Conservation (phyloP, 805 yeast genomes). For the Scheffersomyces coipomensis region DNA sequence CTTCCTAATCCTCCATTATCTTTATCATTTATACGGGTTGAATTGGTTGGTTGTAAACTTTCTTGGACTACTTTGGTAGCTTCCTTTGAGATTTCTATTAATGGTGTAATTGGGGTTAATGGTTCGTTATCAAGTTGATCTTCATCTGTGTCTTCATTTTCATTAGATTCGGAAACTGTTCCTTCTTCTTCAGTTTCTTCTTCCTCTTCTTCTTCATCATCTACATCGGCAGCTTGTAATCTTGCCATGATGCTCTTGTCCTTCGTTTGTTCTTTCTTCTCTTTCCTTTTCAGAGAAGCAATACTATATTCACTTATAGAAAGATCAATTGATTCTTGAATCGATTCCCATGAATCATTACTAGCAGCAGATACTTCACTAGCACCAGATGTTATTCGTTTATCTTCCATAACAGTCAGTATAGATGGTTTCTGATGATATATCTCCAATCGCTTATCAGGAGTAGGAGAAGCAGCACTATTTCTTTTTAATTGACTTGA, state of each 20-base stretch:
- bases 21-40: slow-evolving; percentile 8
- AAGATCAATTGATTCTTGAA: slow-evolving; percentile 25
- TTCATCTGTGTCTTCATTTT: not conserved
- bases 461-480: not conserved
- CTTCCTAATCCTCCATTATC: slow-evolving; percentile 37
- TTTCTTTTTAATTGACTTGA: not conserved
- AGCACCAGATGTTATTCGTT: not conserved
- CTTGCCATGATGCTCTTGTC: not conserved
- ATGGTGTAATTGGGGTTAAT: not conserved
- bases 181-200: slow-evolving; percentile 6
- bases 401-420: not conserved
- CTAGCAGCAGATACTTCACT: slow-evolving; percentile 3
- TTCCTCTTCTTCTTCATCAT: slow-evolving; percentile 1
- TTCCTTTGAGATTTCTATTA: not conserved
- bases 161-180: slow-evolving; percentile 6
- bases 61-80: not conserved
- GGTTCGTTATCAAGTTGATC: not conserved
- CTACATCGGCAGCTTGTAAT: not conserved
- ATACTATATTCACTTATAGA: slow-evolving; percentile 2
- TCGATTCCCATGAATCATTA: slow-evolving; percentile 24
- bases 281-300: not conserved
- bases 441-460: not conserved
- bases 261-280: not conserved
- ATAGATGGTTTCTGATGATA: not conserved
- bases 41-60: not conserved